These are phyloP conservation scores for Eucalyptus sp. DNA, from an alignment of 345 rosid species.

Conservation along the genomic window DNA sequence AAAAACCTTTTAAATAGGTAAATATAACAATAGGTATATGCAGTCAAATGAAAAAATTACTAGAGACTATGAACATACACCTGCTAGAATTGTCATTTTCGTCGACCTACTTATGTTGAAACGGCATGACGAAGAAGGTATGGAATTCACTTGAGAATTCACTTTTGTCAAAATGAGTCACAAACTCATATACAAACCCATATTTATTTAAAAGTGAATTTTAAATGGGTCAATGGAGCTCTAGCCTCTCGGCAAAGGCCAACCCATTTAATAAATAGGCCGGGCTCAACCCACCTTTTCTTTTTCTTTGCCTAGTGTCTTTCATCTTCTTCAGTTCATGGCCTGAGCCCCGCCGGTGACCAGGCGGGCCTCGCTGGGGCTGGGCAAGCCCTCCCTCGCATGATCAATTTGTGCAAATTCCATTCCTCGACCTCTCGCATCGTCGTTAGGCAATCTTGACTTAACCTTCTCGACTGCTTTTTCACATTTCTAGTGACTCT, in stretches of 20 bases:
- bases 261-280: not conserved
- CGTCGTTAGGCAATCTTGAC: not conserved
- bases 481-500: not conserved
- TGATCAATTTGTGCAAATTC: not conserved
- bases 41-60: not conserved
- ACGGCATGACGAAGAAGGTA: not conserved
- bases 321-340: not conserved
- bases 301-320: not conserved
- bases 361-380: not conserved
- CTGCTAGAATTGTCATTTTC: not conserved
- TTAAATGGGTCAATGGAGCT: too few relatives aligned
- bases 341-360: not conserved
- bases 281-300: not conserved
- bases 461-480: not conserved
- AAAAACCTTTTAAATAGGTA: not conserved
- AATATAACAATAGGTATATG: not conserved
- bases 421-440: not conserved
- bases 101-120: not conserved
- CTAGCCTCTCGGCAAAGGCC: not conserved
- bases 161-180: not conserved
- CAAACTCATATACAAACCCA: not conserved
- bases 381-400: not conserved
- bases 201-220: too few relatives aligned
- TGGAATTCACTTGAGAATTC: too few relatives aligned
- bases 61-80: not conserved